A percentile compares a stretch with the other conserved stretches of the same genome.
Evolutionary conservation across 169 alveolate genomes (phyloP).

Genomic region (Eimeria acervulina): DNA sequence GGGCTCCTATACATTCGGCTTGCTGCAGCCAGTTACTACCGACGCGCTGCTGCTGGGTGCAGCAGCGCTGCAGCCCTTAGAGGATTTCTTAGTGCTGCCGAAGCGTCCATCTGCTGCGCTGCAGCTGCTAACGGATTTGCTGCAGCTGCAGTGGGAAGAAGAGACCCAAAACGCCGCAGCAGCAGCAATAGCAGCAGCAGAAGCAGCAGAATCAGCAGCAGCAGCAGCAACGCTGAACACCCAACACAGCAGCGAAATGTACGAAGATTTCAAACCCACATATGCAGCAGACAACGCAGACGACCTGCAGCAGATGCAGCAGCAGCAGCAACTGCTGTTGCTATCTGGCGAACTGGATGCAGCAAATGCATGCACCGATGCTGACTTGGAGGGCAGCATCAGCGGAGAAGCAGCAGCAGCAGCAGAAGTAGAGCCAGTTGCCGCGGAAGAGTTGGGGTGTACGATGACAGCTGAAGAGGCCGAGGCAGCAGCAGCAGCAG

Average conservation of each 20-base stretch:
- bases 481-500: neutral
- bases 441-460: neutral
- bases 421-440: neutral
- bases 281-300: too few species aligned
- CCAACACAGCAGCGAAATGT: too few species aligned
- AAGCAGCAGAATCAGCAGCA: neutral
- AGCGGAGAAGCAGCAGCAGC: neutral
- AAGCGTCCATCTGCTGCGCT: conserved; percentile 29
- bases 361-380: neutral
- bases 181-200: neutral
- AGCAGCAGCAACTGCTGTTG: neutral
- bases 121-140: neutral
- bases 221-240: neutral
- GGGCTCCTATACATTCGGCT: neutral
- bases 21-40: neutral
- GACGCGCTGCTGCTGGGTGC: conserved; percentile 30
- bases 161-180: neutral
- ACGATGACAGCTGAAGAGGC: neutral
- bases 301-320: neutral
- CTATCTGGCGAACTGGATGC: neutral
- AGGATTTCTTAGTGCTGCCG: neutral
- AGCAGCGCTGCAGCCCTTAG: neutral
- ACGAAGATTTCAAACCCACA: too few species aligned
- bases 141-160: neutral
- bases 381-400: neutral